phyloP scores from a whole-genome alignment of 2,329 filamentous ascomycete genomes.

The Monosporascus sp. region DNA sequence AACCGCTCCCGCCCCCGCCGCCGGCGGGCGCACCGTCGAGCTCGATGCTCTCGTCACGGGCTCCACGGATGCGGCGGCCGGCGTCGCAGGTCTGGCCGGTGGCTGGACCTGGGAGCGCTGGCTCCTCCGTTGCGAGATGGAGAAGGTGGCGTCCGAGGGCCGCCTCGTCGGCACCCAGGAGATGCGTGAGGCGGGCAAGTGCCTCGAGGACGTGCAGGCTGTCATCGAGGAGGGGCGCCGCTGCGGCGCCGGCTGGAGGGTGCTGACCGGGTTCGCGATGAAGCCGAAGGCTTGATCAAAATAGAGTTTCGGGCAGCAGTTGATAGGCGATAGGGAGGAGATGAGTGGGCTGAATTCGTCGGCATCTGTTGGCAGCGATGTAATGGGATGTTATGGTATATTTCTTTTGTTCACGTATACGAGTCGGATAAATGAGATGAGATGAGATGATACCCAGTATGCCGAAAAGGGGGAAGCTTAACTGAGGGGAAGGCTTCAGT shows the following conservation, averaged over 20 bases:
- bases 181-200: conserved; percentile 52
- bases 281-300: conserved; percentile 41
- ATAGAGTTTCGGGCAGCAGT: too few relatives aligned
- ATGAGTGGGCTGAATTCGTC: too few relatives aligned
- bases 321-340: too few relatives aligned
- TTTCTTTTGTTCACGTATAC: too few relatives aligned
- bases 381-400: too few relatives aligned
- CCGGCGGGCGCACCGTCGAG: conserved; percentile 40
- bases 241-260: conserved; percentile 54
- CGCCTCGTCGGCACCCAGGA: conserved; percentile 48
- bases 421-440: too few relatives aligned
- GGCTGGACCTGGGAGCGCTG: conserved; percentile 95
- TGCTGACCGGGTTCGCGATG: conserved; percentile 57
- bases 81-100: conserved; percentile 74
- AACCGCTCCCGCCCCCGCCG: conserved; percentile 5
- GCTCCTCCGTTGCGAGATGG: conserved; percentile 81
- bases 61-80: conserved; percentile 65
- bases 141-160: conserved; percentile 67
- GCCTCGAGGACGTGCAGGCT: conserved; percentile 53
- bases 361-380: too few relatives aligned
- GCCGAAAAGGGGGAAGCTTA: too few relatives aligned
- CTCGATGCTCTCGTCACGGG: conserved; percentile 61
- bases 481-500: too few relatives aligned
- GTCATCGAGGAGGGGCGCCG: conserved; percentile 59
- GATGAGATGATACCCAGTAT: too few relatives aligned